Evolutionary conservation across 257 asterid species (phyloP).

Genomic region (Coffea eugenioides): DNA sequence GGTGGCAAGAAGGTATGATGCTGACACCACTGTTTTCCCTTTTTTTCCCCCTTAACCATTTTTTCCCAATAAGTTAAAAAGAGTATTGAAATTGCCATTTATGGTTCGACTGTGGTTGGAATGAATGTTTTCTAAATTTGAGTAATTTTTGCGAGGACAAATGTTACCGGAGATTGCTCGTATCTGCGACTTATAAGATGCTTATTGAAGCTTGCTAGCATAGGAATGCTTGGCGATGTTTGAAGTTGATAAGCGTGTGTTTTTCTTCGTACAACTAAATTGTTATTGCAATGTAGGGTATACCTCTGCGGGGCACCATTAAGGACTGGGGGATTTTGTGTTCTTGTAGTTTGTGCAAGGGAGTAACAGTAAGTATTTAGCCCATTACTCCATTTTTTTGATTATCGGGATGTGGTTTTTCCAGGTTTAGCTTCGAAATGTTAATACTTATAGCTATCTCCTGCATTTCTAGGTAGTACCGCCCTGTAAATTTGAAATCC

Average conservation of each 20-base stretch:
- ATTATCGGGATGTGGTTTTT: constrained; percentile 6
- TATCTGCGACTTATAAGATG: background rate
- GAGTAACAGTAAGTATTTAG: constrained; percentile 55
- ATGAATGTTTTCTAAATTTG: background rate
- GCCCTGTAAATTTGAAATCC: constrained; percentile 94
- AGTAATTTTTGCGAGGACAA: background rate
- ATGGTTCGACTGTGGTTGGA: background rate
- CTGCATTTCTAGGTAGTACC: constrained; percentile 62
- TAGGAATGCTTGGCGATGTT: no score
- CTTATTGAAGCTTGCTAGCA: background rate
- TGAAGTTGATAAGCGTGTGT: background rate
- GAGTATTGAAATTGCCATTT: background rate
- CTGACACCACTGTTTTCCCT: background rate
- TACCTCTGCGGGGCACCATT: constrained; percentile 73
- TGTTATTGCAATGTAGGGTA: constrained; percentile 33
- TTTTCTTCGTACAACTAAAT: background rate
- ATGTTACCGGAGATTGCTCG: background rate
- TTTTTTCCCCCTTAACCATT: background rate
- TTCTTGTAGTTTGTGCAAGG: constrained; percentile 81
- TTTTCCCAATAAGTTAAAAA: background rate
- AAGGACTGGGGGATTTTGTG: constrained; percentile 85
- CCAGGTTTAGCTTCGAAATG: constrained; percentile 15
- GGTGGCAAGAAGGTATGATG: constrained; percentile 83
- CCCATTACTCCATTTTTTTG: constrained; percentile 13
- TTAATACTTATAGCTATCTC: constrained; percentile 13